Conservation (phyloP, 140 eudicot species). For the Cichorium intybus region DNA sequence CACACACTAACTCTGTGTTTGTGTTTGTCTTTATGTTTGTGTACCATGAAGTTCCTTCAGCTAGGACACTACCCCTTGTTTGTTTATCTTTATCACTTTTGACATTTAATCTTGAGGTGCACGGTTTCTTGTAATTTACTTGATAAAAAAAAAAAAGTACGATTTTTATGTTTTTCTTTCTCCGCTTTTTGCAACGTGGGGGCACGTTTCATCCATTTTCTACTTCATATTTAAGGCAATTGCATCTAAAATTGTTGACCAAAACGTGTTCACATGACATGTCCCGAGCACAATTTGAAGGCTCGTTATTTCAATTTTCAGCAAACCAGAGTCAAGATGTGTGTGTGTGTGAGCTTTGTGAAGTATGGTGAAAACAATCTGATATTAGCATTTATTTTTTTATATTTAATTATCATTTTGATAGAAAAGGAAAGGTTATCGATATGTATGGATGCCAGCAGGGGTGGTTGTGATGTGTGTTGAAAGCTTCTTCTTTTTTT, state of each 20-base stretch:
- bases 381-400: background rate
- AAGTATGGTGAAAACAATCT: background rate
- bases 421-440: background rate
- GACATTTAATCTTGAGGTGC: background rate
- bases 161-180: background rate
- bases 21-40: background rate
- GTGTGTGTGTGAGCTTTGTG: no score
- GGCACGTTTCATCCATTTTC: background rate
- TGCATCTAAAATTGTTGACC: background rate
- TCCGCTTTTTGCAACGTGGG: background rate
- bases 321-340: no score
- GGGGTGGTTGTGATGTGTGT: slow-evolving; percentile 9
- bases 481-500: slow-evolving; percentile 15
- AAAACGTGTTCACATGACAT: no score
- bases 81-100: background rate
- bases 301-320: no score
- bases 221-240: background rate
- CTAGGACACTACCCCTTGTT: background rate
- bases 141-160: background rate
- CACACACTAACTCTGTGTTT: background rate
- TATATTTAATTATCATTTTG: background rate
- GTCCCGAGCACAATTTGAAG: no score
- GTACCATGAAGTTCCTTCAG: background rate
- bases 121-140: background rate
- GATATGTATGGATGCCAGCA: slow-evolving; percentile 6